Conservation (phyloP, 345 rosid genomes). For the Laguncularia racemosa region DNA sequence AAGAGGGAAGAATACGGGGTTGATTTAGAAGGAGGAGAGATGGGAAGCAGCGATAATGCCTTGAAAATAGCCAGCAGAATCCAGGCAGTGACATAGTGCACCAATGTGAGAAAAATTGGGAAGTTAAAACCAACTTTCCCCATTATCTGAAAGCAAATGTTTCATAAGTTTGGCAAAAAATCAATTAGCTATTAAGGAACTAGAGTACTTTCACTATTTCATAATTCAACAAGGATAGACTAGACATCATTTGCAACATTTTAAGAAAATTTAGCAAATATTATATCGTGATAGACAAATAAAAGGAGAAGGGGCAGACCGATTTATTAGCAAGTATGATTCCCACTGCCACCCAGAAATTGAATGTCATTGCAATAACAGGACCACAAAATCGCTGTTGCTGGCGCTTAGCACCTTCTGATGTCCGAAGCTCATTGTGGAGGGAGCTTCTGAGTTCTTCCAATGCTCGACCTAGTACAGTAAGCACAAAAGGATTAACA, state of each 20-base stretch:
- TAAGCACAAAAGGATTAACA: background rate
- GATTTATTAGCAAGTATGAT: slow-evolving; percentile 82
- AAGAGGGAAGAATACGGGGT: slow-evolving; percentile 82
- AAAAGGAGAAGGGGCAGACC: slow-evolving; percentile 19
- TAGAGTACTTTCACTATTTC: background rate
- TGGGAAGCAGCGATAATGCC: slow-evolving; percentile 62
- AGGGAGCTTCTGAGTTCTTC: slow-evolving; percentile 79
- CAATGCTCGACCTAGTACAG: slow-evolving; percentile 55
- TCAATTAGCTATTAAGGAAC: background rate
- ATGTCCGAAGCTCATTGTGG: slow-evolving; percentile 74
- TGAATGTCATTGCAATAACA: slow-evolving; percentile 77
- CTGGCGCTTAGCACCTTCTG: slow-evolving; percentile 82
- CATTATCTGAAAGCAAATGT: slow-evolving; percentile 52
- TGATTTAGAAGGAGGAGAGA: slow-evolving; percentile 74
- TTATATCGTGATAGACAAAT: background rate
- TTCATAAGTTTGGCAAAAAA: background rate
- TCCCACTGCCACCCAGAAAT: slow-evolving; percentile 78
- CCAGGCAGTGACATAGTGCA: slow-evolving; percentile 81
- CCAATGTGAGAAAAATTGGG: slow-evolving; percentile 77
- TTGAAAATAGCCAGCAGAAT: slow-evolving; percentile 71
- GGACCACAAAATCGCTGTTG: slow-evolving; percentile 88
- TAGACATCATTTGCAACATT: background rate
- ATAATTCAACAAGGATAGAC: background rate
- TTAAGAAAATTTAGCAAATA: background rate
- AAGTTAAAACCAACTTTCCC: slow-evolving; percentile 73